These are phyloP conservation scores for Gossypium ekmanianum DNA, from an alignment of 345 rosid genomes.

Conservation along the genomic window DNA sequence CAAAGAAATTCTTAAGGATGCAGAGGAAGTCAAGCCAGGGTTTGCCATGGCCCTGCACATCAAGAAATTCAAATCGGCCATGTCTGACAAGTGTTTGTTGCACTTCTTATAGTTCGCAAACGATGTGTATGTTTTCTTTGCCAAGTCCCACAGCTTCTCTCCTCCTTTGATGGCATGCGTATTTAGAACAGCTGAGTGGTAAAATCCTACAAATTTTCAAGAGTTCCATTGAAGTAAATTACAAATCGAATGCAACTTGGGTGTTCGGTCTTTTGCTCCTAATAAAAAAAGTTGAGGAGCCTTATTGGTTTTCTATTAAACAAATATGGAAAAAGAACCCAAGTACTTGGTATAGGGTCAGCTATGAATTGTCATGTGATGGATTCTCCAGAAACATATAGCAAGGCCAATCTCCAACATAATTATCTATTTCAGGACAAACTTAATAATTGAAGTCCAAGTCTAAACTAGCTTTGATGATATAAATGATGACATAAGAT, in stretches of 20 bases:
- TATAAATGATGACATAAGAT: not conserved
- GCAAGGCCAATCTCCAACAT: not conserved
- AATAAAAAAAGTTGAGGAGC: not conserved
- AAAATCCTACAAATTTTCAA: constrained; percentile 37
- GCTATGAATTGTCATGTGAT: not conserved
- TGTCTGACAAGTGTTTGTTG: constrained; percentile 45
- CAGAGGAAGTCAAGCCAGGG: constrained; percentile 38
- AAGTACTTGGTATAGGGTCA: not conserved
- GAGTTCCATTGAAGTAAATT: not conserved
- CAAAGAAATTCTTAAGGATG: constrained; percentile 38
- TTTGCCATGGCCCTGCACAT: constrained; percentile 55
- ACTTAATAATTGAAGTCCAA: not conserved
- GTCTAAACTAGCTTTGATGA: not conserved
- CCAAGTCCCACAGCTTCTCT: constrained; percentile 40
- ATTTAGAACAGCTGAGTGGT: constrained; percentile 46
- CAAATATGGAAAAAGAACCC: not conserved
- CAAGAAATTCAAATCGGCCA: constrained; percentile 50
- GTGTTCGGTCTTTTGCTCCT: not conserved
- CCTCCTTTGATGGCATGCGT: constrained; percentile 30
- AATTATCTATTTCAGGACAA: not conserved
- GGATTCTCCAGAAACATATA: not conserved
- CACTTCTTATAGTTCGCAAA: constrained; percentile 26
- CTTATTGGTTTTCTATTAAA: not conserved
- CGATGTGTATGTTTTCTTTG: constrained; percentile 32
- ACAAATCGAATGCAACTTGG: not conserved